phyloP scores from a whole-genome alignment of 192 early-diverging fungal species.

The Rhizophagus sp. region DNA sequence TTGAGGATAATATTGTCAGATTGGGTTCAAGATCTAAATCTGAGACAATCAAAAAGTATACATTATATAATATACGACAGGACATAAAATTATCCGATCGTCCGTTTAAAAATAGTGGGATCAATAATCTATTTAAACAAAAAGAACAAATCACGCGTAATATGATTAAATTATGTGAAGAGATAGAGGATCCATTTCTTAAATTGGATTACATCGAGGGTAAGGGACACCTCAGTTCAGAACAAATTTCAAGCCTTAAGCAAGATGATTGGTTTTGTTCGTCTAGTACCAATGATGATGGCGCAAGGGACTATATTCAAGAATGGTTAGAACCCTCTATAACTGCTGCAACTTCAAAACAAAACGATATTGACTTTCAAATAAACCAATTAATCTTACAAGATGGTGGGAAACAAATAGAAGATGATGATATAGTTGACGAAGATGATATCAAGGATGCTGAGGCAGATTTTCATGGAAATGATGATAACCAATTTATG shows the following conservation, averaged over 20 bases:
- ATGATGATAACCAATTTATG: conserved; percentile 29
- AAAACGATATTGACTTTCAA: conserved; percentile 31
- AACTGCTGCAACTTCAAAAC: not conserved
- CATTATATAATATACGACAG: conserved; percentile 44
- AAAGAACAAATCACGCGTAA: conserved; percentile 35
- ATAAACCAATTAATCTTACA: conserved; percentile 30
- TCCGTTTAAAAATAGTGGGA: not conserved
- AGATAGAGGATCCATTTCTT: conserved; percentile 50
- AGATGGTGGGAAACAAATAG: conserved; percentile 31
- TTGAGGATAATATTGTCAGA: conserved; percentile 48
- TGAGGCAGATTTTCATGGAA: conserved; percentile 44
- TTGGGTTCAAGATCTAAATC: conserved; percentile 54
- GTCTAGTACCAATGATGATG: not conserved
- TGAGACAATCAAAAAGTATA: conserved; percentile 32
- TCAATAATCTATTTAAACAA: conserved; percentile 30
- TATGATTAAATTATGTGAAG: conserved; percentile 37
- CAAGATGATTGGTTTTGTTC: conserved; percentile 41
- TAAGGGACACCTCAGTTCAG: conserved; percentile 26
- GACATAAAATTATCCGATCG: conserved; percentile 28
- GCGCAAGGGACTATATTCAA: not conserved
- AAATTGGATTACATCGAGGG: conserved; percentile 38
- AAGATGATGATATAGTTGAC: conserved; percentile 49
- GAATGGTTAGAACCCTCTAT: conserved; percentile 15
- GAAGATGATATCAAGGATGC: conserved; percentile 49
- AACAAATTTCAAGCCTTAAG: conserved; percentile 43